Conservation (phyloP, 768 basidiomycete genomes). For the Collybiopsis confluens region DNA sequence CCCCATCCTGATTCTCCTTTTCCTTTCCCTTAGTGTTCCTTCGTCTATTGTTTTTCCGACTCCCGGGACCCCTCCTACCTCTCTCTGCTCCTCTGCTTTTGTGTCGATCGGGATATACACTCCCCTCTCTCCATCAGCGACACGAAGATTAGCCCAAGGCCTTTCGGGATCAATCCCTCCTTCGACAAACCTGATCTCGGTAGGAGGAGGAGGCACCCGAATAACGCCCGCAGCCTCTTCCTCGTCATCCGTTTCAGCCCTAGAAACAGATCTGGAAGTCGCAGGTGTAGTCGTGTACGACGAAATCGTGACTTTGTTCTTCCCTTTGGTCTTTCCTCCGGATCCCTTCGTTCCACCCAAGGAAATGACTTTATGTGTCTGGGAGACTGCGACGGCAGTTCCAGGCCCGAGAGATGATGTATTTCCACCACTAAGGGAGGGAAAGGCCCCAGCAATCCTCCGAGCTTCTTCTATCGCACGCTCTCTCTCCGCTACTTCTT, state of each 20-base stretch:
- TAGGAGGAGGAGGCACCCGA: slow-evolving; percentile 36
- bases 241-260: slow-evolving; percentile 28
- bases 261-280: slow-evolving; percentile 29
- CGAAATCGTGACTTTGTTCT: slow-evolving; percentile 47
- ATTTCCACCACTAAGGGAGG: slow-evolving; percentile 35
- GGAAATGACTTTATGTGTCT: slow-evolving; percentile 58
- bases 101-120: neutral
- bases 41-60: too few relatives aligned
- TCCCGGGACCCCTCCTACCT: too few relatives aligned
- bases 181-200: slow-evolving; percentile 32
- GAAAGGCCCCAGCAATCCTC: slow-evolving; percentile 57
- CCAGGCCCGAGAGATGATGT: neutral
- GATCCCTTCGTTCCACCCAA: slow-evolving; percentile 23
- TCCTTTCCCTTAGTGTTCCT: too few relatives aligned
- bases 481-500: slow-evolving; percentile 46
- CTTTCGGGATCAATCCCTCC: slow-evolving; percentile 21
- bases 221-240: slow-evolving; percentile 29
- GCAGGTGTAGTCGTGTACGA: slow-evolving; percentile 39
- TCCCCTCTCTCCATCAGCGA: slow-evolving; percentile 18
- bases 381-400: slow-evolving; percentile 21
- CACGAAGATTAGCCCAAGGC: slow-evolving; percentile 46
- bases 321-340: slow-evolving; percentile 34
- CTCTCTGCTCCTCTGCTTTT: too few relatives aligned
- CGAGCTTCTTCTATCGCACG: slow-evolving; percentile 44
- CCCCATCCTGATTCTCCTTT: too few relatives aligned